Evolutionary conservation across 1,284 basidiomycete genomes (phyloP), one percentile per base, ranked within the genome.

Genomic region (Ceratobasidium sp.): DNA sequence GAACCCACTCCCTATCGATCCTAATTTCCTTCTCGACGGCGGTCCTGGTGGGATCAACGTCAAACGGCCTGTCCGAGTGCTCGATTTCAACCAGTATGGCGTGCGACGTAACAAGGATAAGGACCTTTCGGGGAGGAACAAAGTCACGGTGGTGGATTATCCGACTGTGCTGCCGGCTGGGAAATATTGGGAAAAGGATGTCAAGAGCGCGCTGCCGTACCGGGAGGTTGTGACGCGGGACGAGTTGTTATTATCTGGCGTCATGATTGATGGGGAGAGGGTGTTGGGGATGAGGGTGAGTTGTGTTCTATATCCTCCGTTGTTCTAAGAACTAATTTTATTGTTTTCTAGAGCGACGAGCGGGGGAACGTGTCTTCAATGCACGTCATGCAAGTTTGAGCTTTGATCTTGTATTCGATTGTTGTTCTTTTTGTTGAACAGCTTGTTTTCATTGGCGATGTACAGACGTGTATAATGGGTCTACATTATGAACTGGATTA

Each of bases 251-350:
- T 61, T 72, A 43, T 72, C 68, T 9, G 68, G 68, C 8, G 68
- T 72, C 2, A 72, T 72, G 68, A 72, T 72, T 72, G 68, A 72
- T 39, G 68, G 68, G 43, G 68, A 72, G 34, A 22, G 68, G 43
- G 68, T 72, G n/a, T 39, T 72, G 16, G 68, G 68, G 14, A 72
- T 72, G 68, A 43, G 51, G 68, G 68, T 72, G 11, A 31, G 68
- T 59, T 14, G 6, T 54, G 2, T 14, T 46, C 29, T n/a, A 22
- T 48, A 2, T 14, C 37, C 39, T 41, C 24, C 16, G 7, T 16
- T 11, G 24, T 56, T 34, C 14, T 24, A 2, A 4, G 24, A 49
- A 24, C 39, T 19, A 7, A 31, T 41, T 43, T 61, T 9, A 2
- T 41, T 53, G 49, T 39, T 54, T 39, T 66, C 13, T 37, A 72